Percentiles rank a stretch among this genome's conserved stretches.
phyloP scores from a whole-genome alignment of 148 eudicot species.

The Chenopodium album region DNA sequence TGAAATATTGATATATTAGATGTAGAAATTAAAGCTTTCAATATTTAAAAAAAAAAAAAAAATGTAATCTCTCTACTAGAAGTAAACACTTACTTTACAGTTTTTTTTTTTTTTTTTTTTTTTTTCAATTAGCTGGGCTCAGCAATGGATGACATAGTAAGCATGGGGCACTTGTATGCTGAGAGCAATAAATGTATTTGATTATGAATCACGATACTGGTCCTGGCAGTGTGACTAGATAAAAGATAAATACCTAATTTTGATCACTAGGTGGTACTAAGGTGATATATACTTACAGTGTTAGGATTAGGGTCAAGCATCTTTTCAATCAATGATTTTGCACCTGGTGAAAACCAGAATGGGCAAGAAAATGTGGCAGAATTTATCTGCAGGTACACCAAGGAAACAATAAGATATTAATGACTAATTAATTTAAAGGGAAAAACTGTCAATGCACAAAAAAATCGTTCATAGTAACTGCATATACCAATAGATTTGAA shows the following conservation, averaged over 20 bases:
- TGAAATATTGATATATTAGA: background rate
- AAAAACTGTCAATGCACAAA: background rate
- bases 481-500: too few species aligned
- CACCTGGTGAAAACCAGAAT: conserved; percentile 77
- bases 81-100: too few species aligned
- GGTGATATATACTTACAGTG: conserved; percentile 53
- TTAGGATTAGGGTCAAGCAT: conserved; percentile 94
- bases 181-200: too few species aligned
- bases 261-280: background rate
- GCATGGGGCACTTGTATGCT: too few species aligned
- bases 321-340: conserved; percentile 62
- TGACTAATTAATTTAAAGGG: background rate
- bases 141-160: background rate
- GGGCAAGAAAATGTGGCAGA: conserved; percentile 79
- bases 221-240: too few species aligned
- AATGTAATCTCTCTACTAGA: too few species aligned
- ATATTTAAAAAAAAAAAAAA: too few species aligned
- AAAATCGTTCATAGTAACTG: background rate
- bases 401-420: conserved; percentile 17
- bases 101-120: too few species aligned
- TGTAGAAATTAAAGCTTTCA: background rate
- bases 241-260: background rate
- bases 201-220: too few species aligned
- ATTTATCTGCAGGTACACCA: conserved; percentile 54
- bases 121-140: background rate